Evolutionary conservation across 2,329 filamentous ascomycete genomes (phyloP).

Genomic region (Penicillium sp.): DNA sequence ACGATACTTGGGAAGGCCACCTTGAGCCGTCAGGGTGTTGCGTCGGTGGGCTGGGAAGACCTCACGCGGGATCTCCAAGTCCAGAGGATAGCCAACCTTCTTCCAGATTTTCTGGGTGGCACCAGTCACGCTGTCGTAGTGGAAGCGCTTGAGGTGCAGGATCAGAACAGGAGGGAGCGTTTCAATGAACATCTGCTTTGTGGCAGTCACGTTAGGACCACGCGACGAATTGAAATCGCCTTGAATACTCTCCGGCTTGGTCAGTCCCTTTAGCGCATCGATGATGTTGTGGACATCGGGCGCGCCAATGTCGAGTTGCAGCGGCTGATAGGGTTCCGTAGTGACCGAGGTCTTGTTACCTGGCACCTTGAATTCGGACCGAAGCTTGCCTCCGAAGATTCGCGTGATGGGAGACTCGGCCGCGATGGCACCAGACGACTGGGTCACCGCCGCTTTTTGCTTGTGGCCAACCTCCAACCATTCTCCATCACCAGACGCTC

Average conservation of each 20-base stretch:
- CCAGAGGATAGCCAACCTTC: conserved; percentile 91
- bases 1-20: conserved; percentile 76
- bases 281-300: conserved; percentile 85
- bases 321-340: conserved; percentile 86
- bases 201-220: conserved; percentile 74
- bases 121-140: conserved; percentile 79
- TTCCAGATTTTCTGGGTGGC: conserved; percentile 99
- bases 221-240: conserved; percentile 80
- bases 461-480: conserved; percentile 95
- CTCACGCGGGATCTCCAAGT: conserved; percentile 90
- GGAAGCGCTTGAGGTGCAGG: conserved; percentile 94
- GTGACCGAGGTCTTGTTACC: conserved; percentile 90
- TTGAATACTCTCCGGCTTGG: conserved; percentile 79
- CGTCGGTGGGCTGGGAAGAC: conserved; percentile 77
- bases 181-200: conserved; percentile 94
- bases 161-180: conserved; percentile 88
- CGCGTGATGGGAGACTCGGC: conserved; percentile 83
- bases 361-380: conserved; percentile 84
- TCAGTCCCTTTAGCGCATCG: conserved; percentile 84
- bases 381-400: conserved; percentile 88
- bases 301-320: conserved; percentile 92
- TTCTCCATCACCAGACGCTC: conserved; percentile 62
- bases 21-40: conserved; percentile 64
- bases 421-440: conserved; percentile 74
- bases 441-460: conserved; percentile 82